These are phyloP conservation scores for Pseudofabraea citricarpa DNA, from an alignment of 2,329 filamentous ascomycete species.

Conservation along the genomic window DNA sequence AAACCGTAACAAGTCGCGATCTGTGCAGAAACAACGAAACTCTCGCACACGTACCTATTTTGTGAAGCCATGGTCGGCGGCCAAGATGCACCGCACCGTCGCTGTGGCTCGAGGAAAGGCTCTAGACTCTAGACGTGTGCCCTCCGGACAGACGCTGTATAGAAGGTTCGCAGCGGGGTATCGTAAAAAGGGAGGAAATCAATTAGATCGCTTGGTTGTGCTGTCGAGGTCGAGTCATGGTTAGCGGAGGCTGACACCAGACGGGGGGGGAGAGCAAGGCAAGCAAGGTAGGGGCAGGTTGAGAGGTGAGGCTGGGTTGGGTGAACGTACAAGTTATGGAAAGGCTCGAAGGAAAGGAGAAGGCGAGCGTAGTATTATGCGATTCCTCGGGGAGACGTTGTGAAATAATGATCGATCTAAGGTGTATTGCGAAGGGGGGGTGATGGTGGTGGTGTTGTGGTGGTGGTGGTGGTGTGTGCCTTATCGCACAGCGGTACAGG, in stretches of 20 bases:
- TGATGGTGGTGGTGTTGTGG: too few relatives aligned
- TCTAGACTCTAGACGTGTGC: constrained; percentile 6
- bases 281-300: too few relatives aligned
- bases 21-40: constrained; percentile 13
- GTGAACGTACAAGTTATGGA: too few relatives aligned
- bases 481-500: constrained; percentile 8
- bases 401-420: too few relatives aligned
- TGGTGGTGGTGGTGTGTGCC: neutral
- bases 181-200: constrained; percentile 13
- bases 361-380: too few relatives aligned
- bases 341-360: too few relatives aligned
- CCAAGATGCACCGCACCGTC: constrained; percentile 6
- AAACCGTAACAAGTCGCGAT: constrained; percentile 14
- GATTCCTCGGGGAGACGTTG: too few relatives aligned
- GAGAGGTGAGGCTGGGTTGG: too few relatives aligned
- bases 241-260: too few relatives aligned
- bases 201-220: constrained; percentile 8
- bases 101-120: constrained; percentile 11
- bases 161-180: constrained; percentile 23
- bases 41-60: constrained; percentile 24
- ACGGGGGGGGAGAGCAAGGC: too few relatives aligned
- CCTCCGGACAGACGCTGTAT: constrained; percentile 7
- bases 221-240: too few relatives aligned
- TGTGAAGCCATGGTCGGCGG: constrained; percentile 27
- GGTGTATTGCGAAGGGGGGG: too few relatives aligned